A percentile compares a stretch with the other conserved stretches of the same genome.
These are phyloP conservation scores for Saccharomycopsis sp. DNA, from an alignment of 805 yeast species.

Conservation along the genomic window DNA sequence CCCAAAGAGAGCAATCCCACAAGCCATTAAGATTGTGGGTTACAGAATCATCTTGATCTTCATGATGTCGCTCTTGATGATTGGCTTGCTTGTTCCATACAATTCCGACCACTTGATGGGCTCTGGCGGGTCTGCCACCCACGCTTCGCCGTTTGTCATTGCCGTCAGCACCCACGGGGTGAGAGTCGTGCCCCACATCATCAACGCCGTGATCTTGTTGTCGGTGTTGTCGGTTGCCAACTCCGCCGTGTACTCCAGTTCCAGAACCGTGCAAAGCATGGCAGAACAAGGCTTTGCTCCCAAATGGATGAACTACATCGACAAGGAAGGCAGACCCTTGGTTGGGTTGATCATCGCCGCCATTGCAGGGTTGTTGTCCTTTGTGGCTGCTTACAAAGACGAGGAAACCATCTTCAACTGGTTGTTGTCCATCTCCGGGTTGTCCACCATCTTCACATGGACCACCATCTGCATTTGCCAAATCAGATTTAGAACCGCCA, in stretches of 20 bases:
- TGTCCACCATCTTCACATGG: constrained; percentile 59
- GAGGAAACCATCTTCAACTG: constrained; percentile 53
- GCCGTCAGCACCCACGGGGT: constrained; percentile 52
- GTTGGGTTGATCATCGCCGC: constrained; percentile 44
- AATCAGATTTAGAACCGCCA: constrained; percentile 50
- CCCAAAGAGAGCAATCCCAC: constrained; percentile 37
- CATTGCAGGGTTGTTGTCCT: constrained; percentile 51
- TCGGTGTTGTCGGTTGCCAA: constrained; percentile 73
- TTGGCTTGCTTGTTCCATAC: constrained; percentile 57
- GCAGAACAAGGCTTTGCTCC: constrained; percentile 70
- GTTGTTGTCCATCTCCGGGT: constrained; percentile 54
- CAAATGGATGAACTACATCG: constrained; percentile 27
- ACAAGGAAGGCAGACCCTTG: constrained; percentile 58
- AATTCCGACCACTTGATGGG: constrained; percentile 34
- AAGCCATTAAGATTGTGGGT: constrained; percentile 56
- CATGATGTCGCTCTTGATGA: constrained; percentile 41
- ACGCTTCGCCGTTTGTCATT: constrained; percentile 68
- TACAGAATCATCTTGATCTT: constrained; percentile 57
- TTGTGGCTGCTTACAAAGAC: constrained; percentile 55
- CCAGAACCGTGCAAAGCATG: constrained; percentile 59
- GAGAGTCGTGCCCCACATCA: constrained; percentile 32
- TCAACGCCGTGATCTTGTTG: constrained; percentile 64
- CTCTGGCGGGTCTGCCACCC: constrained; percentile 38
- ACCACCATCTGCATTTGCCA: constrained; percentile 46
- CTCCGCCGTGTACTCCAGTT: constrained; percentile 64